Conservation (phyloP, 2,329 filamentous ascomycete species). For the Cladosporium austrohemisphaericum region DNA sequence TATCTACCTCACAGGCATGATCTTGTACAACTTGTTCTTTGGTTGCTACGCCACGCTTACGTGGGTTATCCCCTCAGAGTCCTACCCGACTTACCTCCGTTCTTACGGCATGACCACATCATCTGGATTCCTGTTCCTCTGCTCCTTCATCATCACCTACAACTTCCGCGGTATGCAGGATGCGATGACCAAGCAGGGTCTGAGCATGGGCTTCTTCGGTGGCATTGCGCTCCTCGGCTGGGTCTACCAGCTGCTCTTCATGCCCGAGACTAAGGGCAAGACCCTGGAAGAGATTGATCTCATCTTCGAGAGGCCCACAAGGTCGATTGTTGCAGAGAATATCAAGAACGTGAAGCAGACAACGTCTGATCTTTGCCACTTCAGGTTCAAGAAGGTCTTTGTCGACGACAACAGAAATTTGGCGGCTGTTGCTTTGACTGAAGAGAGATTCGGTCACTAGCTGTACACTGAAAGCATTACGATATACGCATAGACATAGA, state of each 20-base stretch:
- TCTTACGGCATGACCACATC: slow-evolving; percentile 71
- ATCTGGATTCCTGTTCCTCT: slow-evolving; percentile 65
- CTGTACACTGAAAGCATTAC: not conserved
- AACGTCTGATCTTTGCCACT: slow-evolving; percentile 42
- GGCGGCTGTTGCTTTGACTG: slow-evolving; percentile 9
- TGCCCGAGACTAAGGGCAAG: slow-evolving; percentile 70
- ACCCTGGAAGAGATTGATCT: slow-evolving; percentile 69
- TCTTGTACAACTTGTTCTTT: slow-evolving; percentile 67
- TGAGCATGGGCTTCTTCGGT: slow-evolving; percentile 68
- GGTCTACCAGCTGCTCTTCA: slow-evolving; percentile 70
- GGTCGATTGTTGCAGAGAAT: slow-evolving; percentile 60
- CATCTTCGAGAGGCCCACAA: slow-evolving; percentile 61
- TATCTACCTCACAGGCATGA: slow-evolving; percentile 63
- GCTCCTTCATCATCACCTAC: slow-evolving; percentile 70
- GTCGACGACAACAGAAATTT: slow-evolving; percentile 25
- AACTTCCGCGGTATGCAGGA: slow-evolving; percentile 69
- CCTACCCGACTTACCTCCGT: slow-evolving; percentile 69
- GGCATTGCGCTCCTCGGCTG: slow-evolving; percentile 68
- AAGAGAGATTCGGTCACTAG: slow-evolving; percentile 14
- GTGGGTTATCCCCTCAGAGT: slow-evolving; percentile 54
- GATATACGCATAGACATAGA: slow-evolving; percentile 9
- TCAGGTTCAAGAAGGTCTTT: slow-evolving; percentile 49
- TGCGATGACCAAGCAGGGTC: slow-evolving; percentile 62
- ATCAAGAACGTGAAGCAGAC: slow-evolving; percentile 44
- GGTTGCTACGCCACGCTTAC: slow-evolving; percentile 40